Evolutionary conservation across 176 grass and related monocot species (phyloP), one percentile per base, ranked within the genome.

Genomic region (Ampelocalamus luodianensis): DNA sequence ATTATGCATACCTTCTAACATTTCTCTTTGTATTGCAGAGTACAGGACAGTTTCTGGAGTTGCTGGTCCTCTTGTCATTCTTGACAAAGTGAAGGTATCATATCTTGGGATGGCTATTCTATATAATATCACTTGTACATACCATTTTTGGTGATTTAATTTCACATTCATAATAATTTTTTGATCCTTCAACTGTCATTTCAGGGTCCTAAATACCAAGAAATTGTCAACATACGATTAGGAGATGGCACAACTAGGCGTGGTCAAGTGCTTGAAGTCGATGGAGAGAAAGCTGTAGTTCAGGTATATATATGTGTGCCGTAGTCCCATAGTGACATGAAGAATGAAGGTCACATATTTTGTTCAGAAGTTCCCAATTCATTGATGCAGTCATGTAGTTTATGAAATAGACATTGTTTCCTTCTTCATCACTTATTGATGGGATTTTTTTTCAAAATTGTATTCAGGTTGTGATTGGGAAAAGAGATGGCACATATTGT

Each of bases 161-260:
- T 23, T 23, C 67, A 44, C 67, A n/a, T 78, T 46, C 23, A 27
- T 32, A 71, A 55, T 69, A 70, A 27, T 56, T 39, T 70, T 18
- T 72, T 20, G 9, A 79, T 60, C 63, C 10, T 60, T 16, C 5
- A 36, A 22, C 6, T 49, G 17, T 36, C 37, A 38, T 74, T 94
- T 79, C 85, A 94, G 93, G 93, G 93, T n/a, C 93, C 87, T 39
- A 94, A 92, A 78, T 94, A 94, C 74, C 93, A 92, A 79, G 93
- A 94, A 79, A 94, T 94, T 80, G 90, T 94, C 32, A 94, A 94
- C 82, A 94, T 94, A 62, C 83, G 87, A 37, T 79, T 94, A 42
- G 93, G 93, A 86, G 87, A 94, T 83, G 90, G 93, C 50, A 88
- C 90, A 43, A 92, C 82, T 58, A 85, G 93, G 81, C 90, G 90